Evolutionary conservation across 1,284 basidiomycete species (phyloP), one percentile per base, ranked within the genome.

Genomic region (Inonotus hispidus): DNA sequence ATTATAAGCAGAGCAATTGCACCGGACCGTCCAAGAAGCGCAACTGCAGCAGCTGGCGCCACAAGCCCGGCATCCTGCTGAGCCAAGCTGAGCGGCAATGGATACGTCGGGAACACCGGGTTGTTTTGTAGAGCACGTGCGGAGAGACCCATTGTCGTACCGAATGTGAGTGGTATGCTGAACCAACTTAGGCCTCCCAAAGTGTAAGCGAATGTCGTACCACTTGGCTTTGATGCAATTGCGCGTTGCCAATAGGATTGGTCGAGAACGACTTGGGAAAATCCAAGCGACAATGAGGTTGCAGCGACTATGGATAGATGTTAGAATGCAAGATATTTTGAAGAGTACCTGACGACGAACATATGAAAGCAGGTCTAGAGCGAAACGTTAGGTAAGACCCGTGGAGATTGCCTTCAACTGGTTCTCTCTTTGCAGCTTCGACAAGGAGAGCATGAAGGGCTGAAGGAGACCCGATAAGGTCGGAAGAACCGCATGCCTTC

Each of bases 181-280:
- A 64, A 87, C 92, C 92, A 93, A 11, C 91, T 88, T 2, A 95
- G 71, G n/a, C 94, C 94, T 53, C 93, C 94, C 23, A 93, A 79
- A 8, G 96, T 75, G 74, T 94, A 97, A 0, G 92, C 94, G 71
- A 91, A 92, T 53, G 94, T 91, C 27, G 88, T 90, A n/a, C 82
- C 88, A 1, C 83, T 84, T 0, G 93, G 93, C 29, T 87, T 79
- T 61, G 85, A 88, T 0, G 94, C 93, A 68, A 96, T 94, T 1
- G 92, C 93, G 37, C 93, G 83, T 71, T 95, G 93, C 87, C 87
- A 90, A 67, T 90, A 90, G 35, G 71, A 71, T 68, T 81, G 78
- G 63, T 91, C 89, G 68, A 84, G 82, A 71, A 90, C 91, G 3
- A 92, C 91, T 1, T 91, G 0, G 84, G 87, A 66, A 93, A 93